Evolutionary conservation across 169 alveolate species (phyloP), one percentile per base, ranked within the genome.

Genomic region (Babesia bigemina): DNA sequence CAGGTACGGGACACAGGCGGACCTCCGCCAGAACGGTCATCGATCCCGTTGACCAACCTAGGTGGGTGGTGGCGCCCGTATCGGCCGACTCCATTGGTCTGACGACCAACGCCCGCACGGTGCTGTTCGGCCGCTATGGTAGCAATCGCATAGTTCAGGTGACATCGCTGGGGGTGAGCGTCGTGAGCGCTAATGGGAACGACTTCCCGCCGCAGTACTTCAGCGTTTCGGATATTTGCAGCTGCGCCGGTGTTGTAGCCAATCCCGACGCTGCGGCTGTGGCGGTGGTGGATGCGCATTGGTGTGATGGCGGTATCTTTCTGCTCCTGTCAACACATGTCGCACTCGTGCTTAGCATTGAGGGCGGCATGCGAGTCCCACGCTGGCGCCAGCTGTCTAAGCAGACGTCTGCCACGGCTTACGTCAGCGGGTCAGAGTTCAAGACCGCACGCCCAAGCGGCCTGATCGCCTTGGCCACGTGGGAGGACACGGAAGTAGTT

Each of bases 281-380:
- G 10, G 10, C 19, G 10, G 36, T 60, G 7, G 72, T 81, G 4
- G 6, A 12, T 24, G 45, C 78, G 24, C 2, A 39, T 14, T 24
- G 61, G 26, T 81, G 78, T 21, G 84, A 59, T 19, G 17, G 50
- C 22, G 47, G 63, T 19, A 16, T 81, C 47, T 42, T 71, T 10
- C 33, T 81, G 61, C 26, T 60, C 44, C 69, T 81, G 28, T 73
- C 88, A n/a, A 72, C 7, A 21, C 70, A 81, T 44, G 26, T 26
- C 26, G 24, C 42, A 6, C 70, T 73, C 29, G 14, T 70, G 42
- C 21, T 81, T 7, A 79, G 72, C 63, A 1, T 55, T 6, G 14
- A 24, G 36, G 53, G 63, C 16, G 71, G 49, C 11, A 22, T 72
- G 44, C 28, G 48, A n/a, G 50, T 70, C 17, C 4, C 39, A 0